Evolutionary conservation across 23 red algal species (phyloP).

Genomic region (Gracilaria caudata): DNA sequence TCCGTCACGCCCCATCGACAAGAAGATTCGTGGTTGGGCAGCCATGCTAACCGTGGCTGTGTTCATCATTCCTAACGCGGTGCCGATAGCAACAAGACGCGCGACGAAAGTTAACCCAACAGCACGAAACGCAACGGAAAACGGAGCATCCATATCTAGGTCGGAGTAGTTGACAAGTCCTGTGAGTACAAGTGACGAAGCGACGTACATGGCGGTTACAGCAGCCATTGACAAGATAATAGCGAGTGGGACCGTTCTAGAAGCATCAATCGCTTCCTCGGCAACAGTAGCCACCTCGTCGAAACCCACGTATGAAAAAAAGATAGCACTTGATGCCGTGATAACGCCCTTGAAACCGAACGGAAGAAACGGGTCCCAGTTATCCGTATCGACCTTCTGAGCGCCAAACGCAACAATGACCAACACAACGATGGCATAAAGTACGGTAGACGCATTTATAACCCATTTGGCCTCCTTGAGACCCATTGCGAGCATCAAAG

Average conservation of each 20-base stretch:
- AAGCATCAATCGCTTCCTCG: conserved; percentile 78
- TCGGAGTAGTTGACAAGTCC: conserved; percentile 72
- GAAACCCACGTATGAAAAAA: conserved; percentile 93
- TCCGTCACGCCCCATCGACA: conserved; percentile 89
- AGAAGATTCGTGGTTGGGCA: conserved; percentile 89
- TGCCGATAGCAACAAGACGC: conserved; percentile 64
- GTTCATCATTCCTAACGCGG: conserved; percentile 87
- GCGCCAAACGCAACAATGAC: conserved; percentile 63
- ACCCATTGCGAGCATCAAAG: conserved; percentile 62
- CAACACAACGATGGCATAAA: conserved; percentile 73
- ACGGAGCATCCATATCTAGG: conserved; percentile 71
- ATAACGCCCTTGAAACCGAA: conserved; percentile 73
- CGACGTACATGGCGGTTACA: conserved; percentile 72
- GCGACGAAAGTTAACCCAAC: conserved; percentile 57
- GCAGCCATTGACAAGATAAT: conserved; percentile 70
- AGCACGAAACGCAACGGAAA: conserved; percentile 77
- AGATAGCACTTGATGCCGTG: conserved; percentile 69
- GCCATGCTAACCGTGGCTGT: conserved; percentile 76
- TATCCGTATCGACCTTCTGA: conserved; percentile 49
- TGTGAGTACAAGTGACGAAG: conserved; percentile 70
- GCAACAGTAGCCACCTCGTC: conserved; percentile 91
- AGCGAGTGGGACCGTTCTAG: conserved; percentile 81
- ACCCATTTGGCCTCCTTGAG: conserved; percentile 89
- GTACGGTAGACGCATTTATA: conserved; percentile 72
- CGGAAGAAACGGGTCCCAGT: conserved; percentile 88